Evolutionary conservation across 371 early-diverging fungal species (phyloP), one percentile per base, ranked within the genome.

Genomic region (Mortierella sp.): DNA sequence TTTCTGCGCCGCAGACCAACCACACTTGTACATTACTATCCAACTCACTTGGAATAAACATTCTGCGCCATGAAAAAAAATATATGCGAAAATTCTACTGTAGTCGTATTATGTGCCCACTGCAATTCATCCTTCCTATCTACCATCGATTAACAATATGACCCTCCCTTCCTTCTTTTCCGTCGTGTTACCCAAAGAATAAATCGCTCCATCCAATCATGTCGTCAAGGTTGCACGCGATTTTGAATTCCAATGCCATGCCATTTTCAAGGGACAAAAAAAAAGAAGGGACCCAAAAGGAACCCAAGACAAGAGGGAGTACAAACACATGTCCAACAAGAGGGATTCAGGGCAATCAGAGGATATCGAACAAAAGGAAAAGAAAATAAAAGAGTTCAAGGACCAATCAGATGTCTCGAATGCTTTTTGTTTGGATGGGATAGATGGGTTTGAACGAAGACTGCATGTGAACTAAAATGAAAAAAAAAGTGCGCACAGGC

Each of bases 261-360:
- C n/a, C n/a, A n/a, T n/a, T n/a, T n/a, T n/a, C n/a, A n/a, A n/a
- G n/a, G 26, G 57, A 9, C 11, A 26, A 57, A 31, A 14, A 31
- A 28, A 16, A 31, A 14, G 16, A 60, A 60, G 58, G 26, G 28
- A 13, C 2, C 6, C 26, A 58, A 63, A 31, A 19, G 19, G 68
- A 26, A 19, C 26, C 42, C 42, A 38, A 38, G 42, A 38, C 42
- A 38, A 38, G 42, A 54, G n/a, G n/a, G 54, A 28, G 58, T 28
- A 5, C 68, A 68, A 68, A 68, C 68, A 68, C 68, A 68, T 68
- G 68, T 68, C 68, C 68, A 38, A 21, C 42, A 38, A 1, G 5
- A 5, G 42, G 42, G 5, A 3, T 38, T 38, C 38, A 68, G 34
- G 68, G 68, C 34, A 63, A 8, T 14, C 31, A 63, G 60, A 63